A percentile compares a stretch with the other conserved stretches of the same genome.
phyloP scores from a whole-genome alignment of 2,329 filamentous ascomycete species.

The Aureobasidium sp. region DNA sequence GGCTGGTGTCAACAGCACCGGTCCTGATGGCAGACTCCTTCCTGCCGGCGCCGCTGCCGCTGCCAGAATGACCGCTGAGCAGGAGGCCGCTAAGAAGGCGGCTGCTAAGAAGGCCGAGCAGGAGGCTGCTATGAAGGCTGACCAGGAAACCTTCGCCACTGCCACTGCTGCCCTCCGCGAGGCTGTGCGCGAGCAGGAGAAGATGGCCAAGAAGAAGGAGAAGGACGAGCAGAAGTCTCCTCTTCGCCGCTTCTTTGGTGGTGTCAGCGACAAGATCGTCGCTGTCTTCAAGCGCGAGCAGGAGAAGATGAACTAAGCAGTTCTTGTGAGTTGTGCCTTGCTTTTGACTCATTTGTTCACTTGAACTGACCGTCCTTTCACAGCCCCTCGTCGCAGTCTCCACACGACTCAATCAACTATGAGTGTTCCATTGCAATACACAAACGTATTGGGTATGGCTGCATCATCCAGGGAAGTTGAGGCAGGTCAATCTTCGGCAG shows the following conservation, averaged over 20 bases:
- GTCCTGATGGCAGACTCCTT: neutral
- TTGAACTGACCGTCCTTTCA: neutral
- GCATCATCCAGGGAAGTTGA: neutral
- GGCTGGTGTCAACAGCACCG: neutral
- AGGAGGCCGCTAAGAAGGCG: neutral
- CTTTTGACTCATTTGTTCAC: neutral
- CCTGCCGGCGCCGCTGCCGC: neutral
- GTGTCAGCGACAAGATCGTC: neutral
- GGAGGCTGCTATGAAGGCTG: neutral
- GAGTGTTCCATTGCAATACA: neutral
- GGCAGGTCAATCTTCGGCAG: neutral
- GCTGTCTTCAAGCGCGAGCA: neutral
- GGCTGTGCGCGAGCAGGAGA: neutral
- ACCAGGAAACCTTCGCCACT: neutral
- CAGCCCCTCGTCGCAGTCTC: neutral
- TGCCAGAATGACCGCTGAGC: neutral
- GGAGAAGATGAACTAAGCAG: neutral
- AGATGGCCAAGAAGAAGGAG: neutral
- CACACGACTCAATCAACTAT: neutral
- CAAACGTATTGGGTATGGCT: neutral
- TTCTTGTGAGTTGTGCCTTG: neutral
- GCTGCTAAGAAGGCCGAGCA: neutral
- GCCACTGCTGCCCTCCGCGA: neutral
- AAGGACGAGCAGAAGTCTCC: neutral
- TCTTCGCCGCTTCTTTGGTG: neutral